A percentile compares a stretch with the other conserved stretches of the same genome.
Evolutionary conservation across 1,284 basidiomycete genomes (phyloP).

Genomic region (Mycosarcoma maydis): DNA sequence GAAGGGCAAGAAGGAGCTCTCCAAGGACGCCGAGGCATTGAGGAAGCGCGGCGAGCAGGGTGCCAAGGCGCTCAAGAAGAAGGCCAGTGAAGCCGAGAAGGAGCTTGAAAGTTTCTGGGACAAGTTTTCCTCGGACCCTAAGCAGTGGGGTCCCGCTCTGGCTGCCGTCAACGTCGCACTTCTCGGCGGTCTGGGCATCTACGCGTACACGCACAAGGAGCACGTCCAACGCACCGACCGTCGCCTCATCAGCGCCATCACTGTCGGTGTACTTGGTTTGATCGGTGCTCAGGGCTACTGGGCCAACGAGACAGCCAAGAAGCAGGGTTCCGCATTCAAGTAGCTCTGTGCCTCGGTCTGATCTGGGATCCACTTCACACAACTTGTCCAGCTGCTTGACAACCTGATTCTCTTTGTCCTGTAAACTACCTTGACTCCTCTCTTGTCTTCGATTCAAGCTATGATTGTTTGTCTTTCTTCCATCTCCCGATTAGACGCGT

Average conservation of each 20-base stretch:
- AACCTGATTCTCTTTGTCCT: too few relatives aligned
- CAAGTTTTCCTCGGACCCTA: conserved; percentile 58
- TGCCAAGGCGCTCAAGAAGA: conserved; percentile 48
- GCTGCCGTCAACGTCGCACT: conserved; percentile 62
- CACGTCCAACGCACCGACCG: conserved; percentile 56
- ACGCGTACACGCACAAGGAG: conserved; percentile 62
- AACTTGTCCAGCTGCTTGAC: too few relatives aligned
- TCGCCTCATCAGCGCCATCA: conserved; percentile 52
- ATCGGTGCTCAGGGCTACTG: conserved; percentile 60
- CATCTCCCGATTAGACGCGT: too few relatives aligned
- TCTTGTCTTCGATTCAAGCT: neutral
- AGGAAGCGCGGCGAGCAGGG: conserved; percentile 51
- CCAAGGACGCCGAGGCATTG: conserved; percentile 42
- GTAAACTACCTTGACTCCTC: too few relatives aligned
- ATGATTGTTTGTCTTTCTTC: neutral
- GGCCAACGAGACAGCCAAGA: conserved; percentile 51
- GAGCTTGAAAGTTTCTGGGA: conserved; percentile 53
- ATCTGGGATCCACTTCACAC: too few relatives aligned
- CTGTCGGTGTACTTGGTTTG: conserved; percentile 56
- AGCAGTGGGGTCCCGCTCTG: conserved; percentile 62
- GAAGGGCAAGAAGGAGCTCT: conserved; percentile 43
- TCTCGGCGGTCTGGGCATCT: conserved; percentile 61
- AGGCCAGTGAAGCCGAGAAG: conserved; percentile 56
- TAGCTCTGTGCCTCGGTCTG: too few relatives aligned
- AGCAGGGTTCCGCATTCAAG: conserved; percentile 32